phyloP scores from a whole-genome alignment of 345 rosid species.

The Eutrema heterophyllum region DNA sequence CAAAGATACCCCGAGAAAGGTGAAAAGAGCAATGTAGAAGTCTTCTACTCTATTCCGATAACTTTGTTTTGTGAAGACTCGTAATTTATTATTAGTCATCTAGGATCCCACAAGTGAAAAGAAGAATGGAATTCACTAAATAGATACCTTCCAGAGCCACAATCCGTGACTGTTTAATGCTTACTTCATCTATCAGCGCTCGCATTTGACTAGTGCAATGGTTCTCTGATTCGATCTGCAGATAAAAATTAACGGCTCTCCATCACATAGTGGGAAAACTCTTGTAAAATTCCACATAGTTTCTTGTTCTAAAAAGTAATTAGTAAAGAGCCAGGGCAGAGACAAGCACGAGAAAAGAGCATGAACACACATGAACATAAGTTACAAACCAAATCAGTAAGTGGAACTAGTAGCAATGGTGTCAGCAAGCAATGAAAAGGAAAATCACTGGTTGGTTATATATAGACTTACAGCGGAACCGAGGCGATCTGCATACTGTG shows the following conservation, averaged over 20 bases:
- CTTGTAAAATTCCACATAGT: too few species aligned
- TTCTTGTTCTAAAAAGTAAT: too few species aligned
- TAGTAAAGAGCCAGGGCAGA: too few species aligned
- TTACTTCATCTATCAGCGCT: conserved; percentile 71
- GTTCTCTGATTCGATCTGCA: conserved; percentile 75
- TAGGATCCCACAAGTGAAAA: not conserved
- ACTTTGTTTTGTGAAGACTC: not conserved
- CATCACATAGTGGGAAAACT: too few species aligned
- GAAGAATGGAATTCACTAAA: not conserved
- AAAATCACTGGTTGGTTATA: not conserved
- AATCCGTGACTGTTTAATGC: conserved; percentile 67
- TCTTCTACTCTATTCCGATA: not conserved
- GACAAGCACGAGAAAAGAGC: too few species aligned
- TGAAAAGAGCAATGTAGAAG: not conserved
- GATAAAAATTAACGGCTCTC: not conserved
- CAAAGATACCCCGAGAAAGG: conserved; percentile 12
- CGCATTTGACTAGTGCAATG: conserved; percentile 76
- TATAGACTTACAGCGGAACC: conserved; percentile 60
- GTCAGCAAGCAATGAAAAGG: not conserved
- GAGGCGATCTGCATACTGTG: conserved; percentile 75
- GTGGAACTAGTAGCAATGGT: too few species aligned
- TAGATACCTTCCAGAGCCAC: conserved; percentile 66
- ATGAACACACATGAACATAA: too few species aligned
- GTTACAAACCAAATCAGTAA: too few species aligned
- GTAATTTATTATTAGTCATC: too few species aligned